These are phyloP conservation scores for Termitomyces sp. DNA, from an alignment of 768 basidiomycete genomes.

Conservation along the genomic window DNA sequence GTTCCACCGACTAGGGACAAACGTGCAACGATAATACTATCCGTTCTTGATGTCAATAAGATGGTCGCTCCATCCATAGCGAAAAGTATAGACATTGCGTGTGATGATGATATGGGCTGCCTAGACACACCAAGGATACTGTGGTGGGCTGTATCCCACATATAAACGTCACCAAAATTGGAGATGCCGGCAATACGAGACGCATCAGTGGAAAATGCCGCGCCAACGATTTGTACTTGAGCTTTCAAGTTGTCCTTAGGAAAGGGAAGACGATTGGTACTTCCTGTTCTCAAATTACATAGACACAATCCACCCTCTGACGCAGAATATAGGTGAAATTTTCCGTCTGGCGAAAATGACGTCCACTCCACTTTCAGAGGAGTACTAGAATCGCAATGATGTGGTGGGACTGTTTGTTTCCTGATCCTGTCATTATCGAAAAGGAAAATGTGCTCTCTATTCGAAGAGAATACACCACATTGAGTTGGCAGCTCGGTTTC, in stretches of 20 bases:
- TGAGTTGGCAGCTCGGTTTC: neutral
- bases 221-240: neutral
- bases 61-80: neutral
- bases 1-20: neutral
- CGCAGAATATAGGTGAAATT: neutral
- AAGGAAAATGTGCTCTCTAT: neutral
- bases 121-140: neutral
- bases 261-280: neutral
- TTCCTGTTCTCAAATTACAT: neutral
- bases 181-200: neutral
- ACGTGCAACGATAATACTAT: neutral
- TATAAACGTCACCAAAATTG: neutral
- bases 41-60: neutral
- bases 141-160: neutral
- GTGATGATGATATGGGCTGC: neutral
- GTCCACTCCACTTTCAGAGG: slow-evolving; percentile 1
- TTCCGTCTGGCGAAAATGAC: neutral
- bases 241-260: neutral
- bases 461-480: neutral
- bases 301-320: neutral
- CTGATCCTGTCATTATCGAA: neutral
- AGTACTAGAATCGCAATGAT: neutral
- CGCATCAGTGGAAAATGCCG: neutral
- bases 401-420: neutral
- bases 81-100: neutral